Evolutionary conservation across 176 grass and related monocot species (phyloP), one percentile per base, ranked within the genome.

Genomic region (Carex pumila): DNA sequence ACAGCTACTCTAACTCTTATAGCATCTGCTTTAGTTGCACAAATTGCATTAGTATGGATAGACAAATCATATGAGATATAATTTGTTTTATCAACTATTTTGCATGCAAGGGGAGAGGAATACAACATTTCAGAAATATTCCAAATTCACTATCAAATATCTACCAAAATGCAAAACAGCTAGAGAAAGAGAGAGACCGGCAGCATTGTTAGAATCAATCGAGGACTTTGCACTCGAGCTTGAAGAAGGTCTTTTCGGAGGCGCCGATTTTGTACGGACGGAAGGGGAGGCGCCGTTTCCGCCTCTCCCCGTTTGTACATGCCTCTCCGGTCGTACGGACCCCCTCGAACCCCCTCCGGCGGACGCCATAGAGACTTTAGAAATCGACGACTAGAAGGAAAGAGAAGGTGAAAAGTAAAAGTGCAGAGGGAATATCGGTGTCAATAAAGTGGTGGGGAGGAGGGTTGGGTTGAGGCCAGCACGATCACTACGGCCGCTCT

Each of bases 1-100:
- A 98, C 57, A n/a, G 95, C 86, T 32, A 98, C 95, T 85, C 95
- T 90, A 18, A 98, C 92, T 90, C 92, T 93, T 41, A 91, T 87
- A 53, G 80, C 77, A 91, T 95, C 95, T 98, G 82, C 7, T 21
- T 66, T 21, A 43, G 17, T 34, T 83, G 8, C 12, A 87, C 7
- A 47, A 81, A 52, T 84, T 81, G 13, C 25, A 14, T 77, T 9
- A 54, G 8, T 29, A 31, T 76, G 5, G 12, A 54, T 30, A 52
- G 6, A 54, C 22, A 10, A 31, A 75, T 53, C 71, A 76, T 29
- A 76, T 7, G 47, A 55, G 43, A 76, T 15, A 71, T 47, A 49
- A 25, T 13, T 43, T 43, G 3, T 69, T 41, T 7, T n/a, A 69
- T 41, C 0, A 6, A 69, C 66, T 2, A 41, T 9, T 39, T 39